Base-by-base conservation (phyloP, 2,329 filamentous ascomycete genomes). In the Neodidymelliopsis sp. region DNA sequence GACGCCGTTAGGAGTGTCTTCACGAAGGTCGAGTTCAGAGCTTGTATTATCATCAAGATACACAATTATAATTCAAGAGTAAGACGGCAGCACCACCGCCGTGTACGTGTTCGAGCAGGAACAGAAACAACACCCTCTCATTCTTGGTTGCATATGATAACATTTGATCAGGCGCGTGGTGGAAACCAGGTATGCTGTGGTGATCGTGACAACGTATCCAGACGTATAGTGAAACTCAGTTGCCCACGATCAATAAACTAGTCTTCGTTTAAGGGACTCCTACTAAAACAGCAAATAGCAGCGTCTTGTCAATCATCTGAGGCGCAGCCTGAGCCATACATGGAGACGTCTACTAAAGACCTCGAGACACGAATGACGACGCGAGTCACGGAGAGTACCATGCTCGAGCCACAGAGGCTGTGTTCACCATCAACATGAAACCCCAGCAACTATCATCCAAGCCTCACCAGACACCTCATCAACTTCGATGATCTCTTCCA, bases 401-500 rank as follows among this genome's bases (percentile, higher is more conserved):
- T 13, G 13, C 5, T 33, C 22, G 40, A 56, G 55, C 57, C 53
- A 55, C 53, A 42, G 51, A 53, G 57, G 52, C 56, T 56, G 43
- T 56, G 54, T 25, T 13, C 19, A 13, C 19, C 19, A 13, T 22
- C 43, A 12, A 13, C 15, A 15, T 30, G 24, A 34, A 45, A 37
- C 25, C n/a, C 18, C 18, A 29, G 33, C 22, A 31, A 15, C 37
- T 33, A 33, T 38, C 52, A 49, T 34, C 33, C 25, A 37, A 40
- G 34, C 53, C 53, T 56, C 47, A 35, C 42, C 48, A 44, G 35
- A 48, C 50, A 44, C 53, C 41, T 35, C 27, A 48, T 43, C 33
- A 20, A 33, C 22, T 13, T 40, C 35, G 20, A 51, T 38, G 36
- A 40, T 48, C 33, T 49, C 38, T 37, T 38, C 51, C 31, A 38